Evolutionary conservation across 2,329 filamentous ascomycete species (phyloP), one percentile per base, ranked within the genome.

Genomic region (Grosmannia penicillata): DNA sequence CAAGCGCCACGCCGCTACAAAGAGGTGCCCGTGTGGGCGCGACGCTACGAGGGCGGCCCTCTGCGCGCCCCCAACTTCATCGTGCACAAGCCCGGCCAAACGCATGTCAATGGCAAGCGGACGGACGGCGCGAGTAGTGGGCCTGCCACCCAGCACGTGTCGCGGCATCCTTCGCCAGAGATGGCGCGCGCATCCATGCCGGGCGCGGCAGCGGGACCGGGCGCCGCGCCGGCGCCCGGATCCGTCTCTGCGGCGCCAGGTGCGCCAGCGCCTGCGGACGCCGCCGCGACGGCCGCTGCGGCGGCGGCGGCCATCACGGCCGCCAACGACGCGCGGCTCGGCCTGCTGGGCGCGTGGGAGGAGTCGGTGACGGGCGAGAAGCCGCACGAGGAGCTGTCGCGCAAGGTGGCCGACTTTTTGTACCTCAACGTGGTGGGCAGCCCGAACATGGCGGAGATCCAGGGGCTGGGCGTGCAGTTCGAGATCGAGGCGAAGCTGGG

Each of bases 401-500:
- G 77, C 49, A 56, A 66, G 15, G 68, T 93, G n/a, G 82, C 80
- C 44, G 82, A 93, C 53, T 93, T 86, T 50, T 62, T 95, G 10
- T 93, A 78, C 53, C 55, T 72, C 34, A 67, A 80, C 39, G 78
- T 91, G 15, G 68, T 91, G 7, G 63, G 68, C 37, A 75, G 76
- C 43, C 65, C 70, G n/a, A 74, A 82, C 46, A 66, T 77, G 27
- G 68, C 68, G 24, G 75, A 81, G 47, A 70, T 81, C 17, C 58
- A 63, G 14, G 70, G 70, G 37, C 68, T 72, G 14, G 75, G 75
- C 7, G 78, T 86, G 13, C 72, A 84, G 43, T 77, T 95, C 38
- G 91, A 98, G 58, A 82, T 98, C 39, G 91, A 98, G 60, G 91
- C 86, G 9, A 96, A 96, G 57, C 66, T 96, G 34, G 91, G 91